Conservation (phyloP, 495 filamentous ascomycete species). For the Penicillium bialowiezense region DNA sequence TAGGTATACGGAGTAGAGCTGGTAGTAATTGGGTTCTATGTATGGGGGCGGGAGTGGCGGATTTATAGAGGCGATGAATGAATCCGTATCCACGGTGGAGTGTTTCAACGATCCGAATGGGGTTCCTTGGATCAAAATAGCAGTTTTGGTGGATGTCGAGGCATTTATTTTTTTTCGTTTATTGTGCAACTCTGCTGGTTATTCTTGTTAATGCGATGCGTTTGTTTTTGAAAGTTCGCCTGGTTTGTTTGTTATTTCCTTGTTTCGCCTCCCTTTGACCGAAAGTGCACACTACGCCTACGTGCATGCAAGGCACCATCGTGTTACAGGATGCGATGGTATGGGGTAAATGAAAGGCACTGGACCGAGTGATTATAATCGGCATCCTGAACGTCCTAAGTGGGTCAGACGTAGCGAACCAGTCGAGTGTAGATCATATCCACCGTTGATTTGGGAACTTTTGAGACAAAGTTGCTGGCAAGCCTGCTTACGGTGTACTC, state of each 20-base stretch:
- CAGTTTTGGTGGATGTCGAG: not conserved
- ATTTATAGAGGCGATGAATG: constrained; percentile 3
- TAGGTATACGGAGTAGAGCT: not conserved
- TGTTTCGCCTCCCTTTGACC: not conserved
- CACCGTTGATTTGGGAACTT: not conserved
- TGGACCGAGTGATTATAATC: constrained; percentile 6
- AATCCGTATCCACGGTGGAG: constrained; percentile 4
- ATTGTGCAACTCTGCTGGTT: no score
- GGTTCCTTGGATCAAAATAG: constrained; percentile 2
- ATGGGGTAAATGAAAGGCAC: constrained; percentile 9
- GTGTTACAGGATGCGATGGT: constrained; percentile 1
- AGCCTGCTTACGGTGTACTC: not conserved
- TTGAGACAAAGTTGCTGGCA: not conserved
- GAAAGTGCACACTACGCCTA: no score
- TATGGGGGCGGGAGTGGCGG: not conserved
- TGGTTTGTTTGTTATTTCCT: not conserved
- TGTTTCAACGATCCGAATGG: no score
- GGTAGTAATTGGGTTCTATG: not conserved
- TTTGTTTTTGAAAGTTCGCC: no score
- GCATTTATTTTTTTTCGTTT: not conserved
- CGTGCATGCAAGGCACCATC: constrained; percentile 1
- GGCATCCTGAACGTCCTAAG: constrained; percentile 3
- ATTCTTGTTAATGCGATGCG: no score
- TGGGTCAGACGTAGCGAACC: constrained; percentile 1
- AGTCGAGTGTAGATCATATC: constrained; percentile 6